A percentile compares a stretch with the other conserved stretches of the same genome.
Conservation (phyloP, 495 filamentous ascomycete species). For the Bacidia rubella region DNA sequence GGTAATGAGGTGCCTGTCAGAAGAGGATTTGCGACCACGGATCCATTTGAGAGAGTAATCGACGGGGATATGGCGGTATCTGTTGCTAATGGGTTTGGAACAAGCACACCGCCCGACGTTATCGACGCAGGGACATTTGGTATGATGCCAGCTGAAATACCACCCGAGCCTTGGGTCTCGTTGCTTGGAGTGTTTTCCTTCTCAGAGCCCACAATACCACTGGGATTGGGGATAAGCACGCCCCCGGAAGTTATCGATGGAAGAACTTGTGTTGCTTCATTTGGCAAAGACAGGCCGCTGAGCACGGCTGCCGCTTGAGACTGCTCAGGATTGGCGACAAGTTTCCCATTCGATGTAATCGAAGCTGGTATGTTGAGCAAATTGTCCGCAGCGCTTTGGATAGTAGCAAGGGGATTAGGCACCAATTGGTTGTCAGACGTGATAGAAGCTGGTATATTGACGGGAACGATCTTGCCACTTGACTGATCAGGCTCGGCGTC, state of each 20-base stretch:
- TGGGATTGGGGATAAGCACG: neutral
- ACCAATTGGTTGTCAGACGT: neutral
- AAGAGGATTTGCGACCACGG: neutral
- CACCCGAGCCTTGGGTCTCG: neutral
- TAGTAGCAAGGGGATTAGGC: neutral
- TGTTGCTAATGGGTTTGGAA: neutral
- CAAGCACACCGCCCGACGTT: neutral
- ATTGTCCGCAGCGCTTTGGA: neutral
- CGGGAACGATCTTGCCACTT: neutral
- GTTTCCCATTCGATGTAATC: neutral
- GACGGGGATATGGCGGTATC: neutral
- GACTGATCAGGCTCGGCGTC: neutral
- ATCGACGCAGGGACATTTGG: neutral
- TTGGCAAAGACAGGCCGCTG: neutral
- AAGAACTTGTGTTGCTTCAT: neutral
- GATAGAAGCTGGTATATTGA: neutral
- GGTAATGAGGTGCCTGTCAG: neutral
- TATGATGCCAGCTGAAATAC: neutral
- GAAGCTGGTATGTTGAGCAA: neutral
- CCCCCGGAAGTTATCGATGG: neutral
- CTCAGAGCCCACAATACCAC: neutral
- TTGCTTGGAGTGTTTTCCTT: neutral
- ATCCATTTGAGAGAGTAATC: neutral
- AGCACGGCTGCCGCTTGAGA: neutral
- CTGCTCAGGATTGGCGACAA: neutral